Conservation (phyloP, 768 basidiomycete species). For the Gelatoporia subvermispora region DNA sequence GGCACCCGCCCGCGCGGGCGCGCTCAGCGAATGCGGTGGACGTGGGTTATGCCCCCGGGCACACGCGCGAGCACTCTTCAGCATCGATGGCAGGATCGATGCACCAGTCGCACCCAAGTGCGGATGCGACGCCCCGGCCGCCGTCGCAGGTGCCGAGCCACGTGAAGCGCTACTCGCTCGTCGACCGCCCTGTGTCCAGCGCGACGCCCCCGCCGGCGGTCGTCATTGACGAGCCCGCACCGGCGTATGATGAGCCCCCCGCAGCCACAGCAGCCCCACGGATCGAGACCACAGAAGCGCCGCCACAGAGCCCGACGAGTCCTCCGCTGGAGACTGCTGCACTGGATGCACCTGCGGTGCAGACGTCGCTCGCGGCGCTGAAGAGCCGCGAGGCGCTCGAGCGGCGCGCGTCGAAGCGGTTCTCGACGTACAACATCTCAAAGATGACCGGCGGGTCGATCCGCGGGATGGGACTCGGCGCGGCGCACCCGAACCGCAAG, state of each 20-base stretch:
- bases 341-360: constrained; percentile 57
- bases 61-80: constrained; percentile 4
- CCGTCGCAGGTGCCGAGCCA: constrained; percentile 41
- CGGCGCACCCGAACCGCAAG: constrained; percentile 53
- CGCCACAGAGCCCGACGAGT: constrained; percentile 23
- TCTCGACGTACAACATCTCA: constrained; percentile 89
- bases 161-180: constrained; percentile 76
- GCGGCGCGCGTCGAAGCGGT: constrained; percentile 91
- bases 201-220: constrained; percentile 42
- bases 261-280: background rate
- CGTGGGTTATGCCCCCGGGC: background rate
- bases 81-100: constrained; percentile 8
- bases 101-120: background rate
- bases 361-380: constrained; percentile 81
- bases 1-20: constrained; percentile 7
- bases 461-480: constrained; percentile 26
- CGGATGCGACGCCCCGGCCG: constrained; percentile 4
- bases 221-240: constrained; percentile 44
- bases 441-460: constrained; percentile 79
- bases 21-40: constrained; percentile 6
- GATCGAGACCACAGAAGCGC: constrained; percentile 27
- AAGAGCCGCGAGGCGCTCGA: constrained; percentile 84
- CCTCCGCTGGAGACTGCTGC: constrained; percentile 16
- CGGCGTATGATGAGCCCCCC: background rate
- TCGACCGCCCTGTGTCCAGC: constrained; percentile 57